Base-by-base conservation (phyloP, 805 yeast species). In the Yarrowia porcina region DNA sequence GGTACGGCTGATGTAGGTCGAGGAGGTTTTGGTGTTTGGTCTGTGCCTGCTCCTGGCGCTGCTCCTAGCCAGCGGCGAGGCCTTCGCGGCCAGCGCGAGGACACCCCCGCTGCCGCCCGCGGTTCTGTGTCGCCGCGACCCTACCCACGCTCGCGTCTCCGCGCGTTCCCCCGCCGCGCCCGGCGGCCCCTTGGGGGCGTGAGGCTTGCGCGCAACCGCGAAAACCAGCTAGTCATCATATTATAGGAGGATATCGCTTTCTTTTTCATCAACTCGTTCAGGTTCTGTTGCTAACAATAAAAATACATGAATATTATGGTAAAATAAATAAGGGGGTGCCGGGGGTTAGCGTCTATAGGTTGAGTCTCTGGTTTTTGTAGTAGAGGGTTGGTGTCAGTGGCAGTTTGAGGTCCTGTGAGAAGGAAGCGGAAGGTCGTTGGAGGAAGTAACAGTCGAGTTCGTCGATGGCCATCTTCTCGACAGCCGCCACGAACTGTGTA, bases 111-210 rank as follows among this genome's bases (percentile, higher is more conserved):
- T n/a, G n/a, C n/a, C n/a, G n/a, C n/a, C n/a, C n/a, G n/a, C n/a
- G n/a, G n/a, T n/a, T n/a, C n/a, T n/a, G n/a, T n/a, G n/a, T n/a
- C n/a, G 52, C 52, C 25, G 17, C 27, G 35, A 28, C 27, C 36
- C 27, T n/a, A 18, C 11, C 25, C 27, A 4, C 52, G 36, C 13
- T 18, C 52, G 36, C 27, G 18, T 15, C 35, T 45, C 10, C n/a
- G 52, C 11, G 30, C 36, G n/a, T 28, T 45, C 36, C 52, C 36
- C 13, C 36, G 52, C 25, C 36, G 36, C 12, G 52, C 20, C 6
- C 52, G 52, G 18, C 52, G 52, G 21, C 56, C 56, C 11, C 20
- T 49, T 49, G 56, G 56, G 38, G 56, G 56, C 28, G 56, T 49
- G 30, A 49, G 39, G 56, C 27, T 49, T 9, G 39, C 56, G 30